Percentiles rank a stretch among this genome's conserved stretches.
These are phyloP conservation scores for Alternaria novae-zelandiae DNA, from an alignment of 2,329 filamentous ascomycete genomes.

Conservation along the genomic window DNA sequence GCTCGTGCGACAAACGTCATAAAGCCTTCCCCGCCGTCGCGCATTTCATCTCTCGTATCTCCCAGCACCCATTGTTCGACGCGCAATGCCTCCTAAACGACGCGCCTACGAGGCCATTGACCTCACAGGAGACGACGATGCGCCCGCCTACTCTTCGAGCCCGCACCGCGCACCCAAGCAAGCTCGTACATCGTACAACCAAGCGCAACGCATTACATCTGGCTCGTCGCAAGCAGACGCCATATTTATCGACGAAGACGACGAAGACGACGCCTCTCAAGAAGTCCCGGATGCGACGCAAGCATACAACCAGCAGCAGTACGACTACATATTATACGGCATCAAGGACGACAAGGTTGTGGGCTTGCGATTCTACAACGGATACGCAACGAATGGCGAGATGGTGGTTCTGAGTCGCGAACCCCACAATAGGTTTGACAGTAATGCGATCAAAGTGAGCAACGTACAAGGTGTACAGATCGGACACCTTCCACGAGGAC, in stretches of 20 bases:
- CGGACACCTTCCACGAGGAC: slow-evolving; percentile 73
- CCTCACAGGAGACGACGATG: slow-evolving; percentile 7
- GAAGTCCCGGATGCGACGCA: slow-evolving; percentile 38
- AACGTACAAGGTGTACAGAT: slow-evolving; percentile 79
- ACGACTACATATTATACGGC: slow-evolving; percentile 40
- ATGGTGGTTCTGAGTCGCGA: slow-evolving; percentile 60
- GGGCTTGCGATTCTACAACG: slow-evolving; percentile 55
- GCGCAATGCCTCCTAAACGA: slow-evolving; percentile 16
- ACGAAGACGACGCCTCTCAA: slow-evolving; percentile 37
- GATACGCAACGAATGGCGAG: slow-evolving; percentile 45
- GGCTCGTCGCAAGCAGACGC: slow-evolving; percentile 38
- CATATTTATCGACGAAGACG: slow-evolving; percentile 35
- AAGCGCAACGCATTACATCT: slow-evolving; percentile 7
- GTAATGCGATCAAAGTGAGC: slow-evolving; percentile 77
- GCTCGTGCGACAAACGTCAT: background rate
- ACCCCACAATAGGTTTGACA: slow-evolving; percentile 63
- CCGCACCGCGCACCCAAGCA: slow-evolving; percentile 35
- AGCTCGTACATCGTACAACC: slow-evolving; percentile 25
- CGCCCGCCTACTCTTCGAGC: slow-evolving; percentile 14
- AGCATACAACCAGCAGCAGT: slow-evolving; percentile 29
- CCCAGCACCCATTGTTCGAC: background rate
- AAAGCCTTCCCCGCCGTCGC: background rate
- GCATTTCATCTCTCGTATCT: background rate
- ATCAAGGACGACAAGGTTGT: slow-evolving; percentile 63
- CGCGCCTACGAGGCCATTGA: slow-evolving; percentile 11